Percentiles rank a stretch among this genome's conserved stretches.
These are phyloP conservation scores for Trichomonas vaginalis DNA, from an alignment of 208 protist genomes.

Conservation along the genomic window DNA sequence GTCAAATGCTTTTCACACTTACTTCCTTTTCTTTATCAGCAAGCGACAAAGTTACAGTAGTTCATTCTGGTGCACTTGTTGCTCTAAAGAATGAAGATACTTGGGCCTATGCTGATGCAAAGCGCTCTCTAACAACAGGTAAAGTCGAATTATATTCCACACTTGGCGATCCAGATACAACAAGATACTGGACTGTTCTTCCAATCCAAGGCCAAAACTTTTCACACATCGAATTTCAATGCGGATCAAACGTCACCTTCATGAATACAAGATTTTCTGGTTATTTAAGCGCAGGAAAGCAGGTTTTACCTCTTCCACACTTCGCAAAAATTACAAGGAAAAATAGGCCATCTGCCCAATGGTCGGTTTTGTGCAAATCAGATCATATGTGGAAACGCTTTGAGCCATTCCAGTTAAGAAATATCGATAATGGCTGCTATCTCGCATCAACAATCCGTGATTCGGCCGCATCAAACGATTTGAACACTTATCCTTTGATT, in stretches of 20 bases:
- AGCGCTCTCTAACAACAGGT: not conserved
- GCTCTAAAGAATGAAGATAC: not conserved
- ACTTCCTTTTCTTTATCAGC: not conserved
- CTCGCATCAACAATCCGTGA: not conserved
- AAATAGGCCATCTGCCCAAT: not conserved
- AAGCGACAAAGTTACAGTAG: not conserved
- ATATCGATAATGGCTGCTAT: not conserved
- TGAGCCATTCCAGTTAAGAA: not conserved
- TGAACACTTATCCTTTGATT: not conserved
- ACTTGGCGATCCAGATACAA: not conserved
- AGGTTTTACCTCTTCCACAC: not conserved
- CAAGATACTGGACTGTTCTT: not conserved
- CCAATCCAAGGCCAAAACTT: not conserved
- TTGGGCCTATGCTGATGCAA: not conserved
- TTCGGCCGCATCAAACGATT: not conserved
- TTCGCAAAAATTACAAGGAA: not conserved
- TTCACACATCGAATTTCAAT: not conserved
- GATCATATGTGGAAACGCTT: not conserved
- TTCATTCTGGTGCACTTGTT: not conserved
- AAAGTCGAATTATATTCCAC: not conserved
- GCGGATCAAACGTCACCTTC: not conserved
- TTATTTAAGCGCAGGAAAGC: not conserved
- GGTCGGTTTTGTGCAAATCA: not conserved
- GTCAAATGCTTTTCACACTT: not conserved
- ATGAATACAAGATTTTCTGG: not conserved